Conservation (phyloP, 225 moss, liverwort and hornwort genomes). For the Lunularia cruciata region DNA sequence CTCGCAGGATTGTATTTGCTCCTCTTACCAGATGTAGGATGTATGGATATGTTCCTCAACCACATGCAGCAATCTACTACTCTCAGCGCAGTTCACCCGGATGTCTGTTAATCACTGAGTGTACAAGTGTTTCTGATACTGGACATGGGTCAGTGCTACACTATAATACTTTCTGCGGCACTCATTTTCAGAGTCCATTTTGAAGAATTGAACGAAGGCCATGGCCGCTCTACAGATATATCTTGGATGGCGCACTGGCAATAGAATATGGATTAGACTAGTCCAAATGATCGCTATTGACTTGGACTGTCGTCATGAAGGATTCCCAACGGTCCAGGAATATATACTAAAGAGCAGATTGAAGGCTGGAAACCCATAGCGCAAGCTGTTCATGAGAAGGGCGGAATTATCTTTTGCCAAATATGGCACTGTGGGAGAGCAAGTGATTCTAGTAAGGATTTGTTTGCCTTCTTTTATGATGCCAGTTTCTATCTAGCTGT, state of each 20-base stretch:
- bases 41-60: slow-evolving; percentile 19
- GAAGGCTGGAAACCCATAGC: slow-evolving; percentile 41
- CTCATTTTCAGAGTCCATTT: no score
- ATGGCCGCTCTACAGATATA: no score
- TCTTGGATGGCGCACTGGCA: no score
- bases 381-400: slow-evolving; percentile 36
- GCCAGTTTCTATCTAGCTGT: no score
- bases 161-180: no score
- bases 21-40: slow-evolving; percentile 29
- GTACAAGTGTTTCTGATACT: neutral
- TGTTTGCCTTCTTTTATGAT: no score
- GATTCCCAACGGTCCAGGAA: slow-evolving; percentile 25
- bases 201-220: no score
- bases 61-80: slow-evolving; percentile 30
- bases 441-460: slow-evolving; percentile 23
- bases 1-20: slow-evolving; percentile 27
- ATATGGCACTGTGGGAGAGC: slow-evolving; percentile 34
- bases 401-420: slow-evolving; percentile 31
- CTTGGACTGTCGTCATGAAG: no score
- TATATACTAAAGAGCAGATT: slow-evolving; percentile 28
- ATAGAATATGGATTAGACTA: no score
- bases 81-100: slow-evolving; percentile 28
- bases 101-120: slow-evolving; percentile 27
- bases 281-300: no score
- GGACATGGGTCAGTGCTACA: no score